A percentile compares a stretch with the other conserved stretches of the same genome.
phyloP scores from a whole-genome alignment of 1,139 yeast genomes.

The Candida mesenterica region DNA sequence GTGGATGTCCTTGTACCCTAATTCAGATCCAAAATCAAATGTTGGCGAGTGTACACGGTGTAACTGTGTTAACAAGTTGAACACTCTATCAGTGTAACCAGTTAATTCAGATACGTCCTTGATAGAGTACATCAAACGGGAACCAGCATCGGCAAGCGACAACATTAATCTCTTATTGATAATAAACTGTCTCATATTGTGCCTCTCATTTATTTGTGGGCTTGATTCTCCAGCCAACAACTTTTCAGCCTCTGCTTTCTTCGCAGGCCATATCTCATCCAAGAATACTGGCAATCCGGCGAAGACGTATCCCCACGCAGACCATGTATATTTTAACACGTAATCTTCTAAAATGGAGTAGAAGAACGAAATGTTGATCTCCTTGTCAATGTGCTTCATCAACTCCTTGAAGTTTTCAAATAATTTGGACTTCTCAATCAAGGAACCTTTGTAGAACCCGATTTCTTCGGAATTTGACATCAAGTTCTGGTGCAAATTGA shows the following conservation, averaged over 20 bases:
- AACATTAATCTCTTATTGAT: slow-evolving; percentile 88
- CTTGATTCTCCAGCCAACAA: slow-evolving; percentile 21
- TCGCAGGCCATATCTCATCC: slow-evolving; percentile 42
- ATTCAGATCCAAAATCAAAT: slow-evolving; percentile 60
- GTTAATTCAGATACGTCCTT: slow-evolving; percentile 90
- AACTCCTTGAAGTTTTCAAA: slow-evolving; percentile 57
- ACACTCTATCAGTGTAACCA: slow-evolving; percentile 87
- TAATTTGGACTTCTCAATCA: slow-evolving; percentile 73
- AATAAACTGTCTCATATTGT: slow-evolving; percentile 82
- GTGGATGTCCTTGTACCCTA: slow-evolving; percentile 55
- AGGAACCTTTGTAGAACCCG: slow-evolving; percentile 89
- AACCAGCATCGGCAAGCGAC: slow-evolving; percentile 93
- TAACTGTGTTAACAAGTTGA: slow-evolving; percentile 66
- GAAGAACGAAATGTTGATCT: slow-evolving; percentile 50
- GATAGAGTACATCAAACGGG: slow-evolving; percentile 92
- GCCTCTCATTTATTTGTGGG: too few species aligned
- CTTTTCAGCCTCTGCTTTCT: slow-evolving; percentile 9
- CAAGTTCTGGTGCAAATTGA: slow-evolving; percentile 80
- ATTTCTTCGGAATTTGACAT: slow-evolving; percentile 91
- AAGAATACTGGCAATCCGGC: slow-evolving; percentile 80
- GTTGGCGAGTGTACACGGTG: slow-evolving; percentile 79
- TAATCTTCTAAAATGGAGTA: slow-evolving; percentile 84
- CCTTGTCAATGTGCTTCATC: slow-evolving; percentile 42
- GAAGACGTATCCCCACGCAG: slow-evolving; percentile 87
- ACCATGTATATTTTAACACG: slow-evolving; percentile 89